Base-by-base conservation (phyloP, 1,284 basidiomycete species). In the Tremellales sp. region DNA sequence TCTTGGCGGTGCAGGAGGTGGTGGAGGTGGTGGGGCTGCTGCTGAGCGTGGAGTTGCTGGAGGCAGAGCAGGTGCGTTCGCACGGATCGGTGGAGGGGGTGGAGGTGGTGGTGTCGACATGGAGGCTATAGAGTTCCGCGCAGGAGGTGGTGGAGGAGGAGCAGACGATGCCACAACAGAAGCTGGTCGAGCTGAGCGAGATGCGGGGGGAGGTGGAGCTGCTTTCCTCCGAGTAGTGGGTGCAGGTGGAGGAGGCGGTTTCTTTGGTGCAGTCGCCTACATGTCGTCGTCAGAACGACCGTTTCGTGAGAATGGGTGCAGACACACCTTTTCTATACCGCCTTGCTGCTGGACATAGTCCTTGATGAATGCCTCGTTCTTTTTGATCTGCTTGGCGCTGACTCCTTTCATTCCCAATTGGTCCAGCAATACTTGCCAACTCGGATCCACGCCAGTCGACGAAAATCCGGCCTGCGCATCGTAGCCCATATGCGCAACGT, bases 401-500 rank as follows among this genome's bases (percentile, higher is more conserved):
- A 94, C 71, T 3, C 92, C 92, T 29, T 81, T 78, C 26, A 76
- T 76, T 51, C 84, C 80, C 4, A 97, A 78, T 58, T 83, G 79
- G 21, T 77, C 78, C 2, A 97, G 78, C 47, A 97, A 75, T 1
- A 83, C 77, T 48, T 84, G 79, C 94, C 94, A 98, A 7, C 85
- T 89, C 3, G 88, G 84, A 71, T 97, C 94, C n/a, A 97, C 87
- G 51, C 88, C 87, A 28, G 79, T 79, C 1, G 86, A 86, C 0
- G 84, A 85, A 70, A 92, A 97, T 4, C 92, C 92, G 32, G 83
- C 81, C 58, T 94, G 83, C 0, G 81, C 71, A 58, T 94, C 87
- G 70, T 87, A 97, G 21, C 92, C 92, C 87, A 98, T 95, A 67
- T 97, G 93, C 0, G 87, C 90, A 36, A 95, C 80, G 65, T 97